These are phyloP conservation scores for Talaromyces sp. DNA, from an alignment of 2,329 filamentous ascomycete species.

Conservation along the genomic window DNA sequence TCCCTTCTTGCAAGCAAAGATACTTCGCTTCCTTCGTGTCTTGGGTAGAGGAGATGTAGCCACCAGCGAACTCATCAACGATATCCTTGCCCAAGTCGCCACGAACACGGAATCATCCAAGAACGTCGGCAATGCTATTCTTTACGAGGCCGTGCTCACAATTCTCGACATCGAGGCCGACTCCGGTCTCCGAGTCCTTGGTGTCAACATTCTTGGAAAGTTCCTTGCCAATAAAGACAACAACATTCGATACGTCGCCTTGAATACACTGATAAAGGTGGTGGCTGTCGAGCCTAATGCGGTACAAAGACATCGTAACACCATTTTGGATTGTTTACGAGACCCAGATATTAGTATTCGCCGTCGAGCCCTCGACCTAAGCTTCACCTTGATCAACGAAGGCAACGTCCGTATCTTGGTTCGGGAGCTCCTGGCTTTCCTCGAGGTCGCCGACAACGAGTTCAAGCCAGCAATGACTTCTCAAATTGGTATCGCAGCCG, in stretches of 20 bases:
- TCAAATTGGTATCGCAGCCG: slow-evolving; percentile 94
- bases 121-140: slow-evolving; percentile 96
- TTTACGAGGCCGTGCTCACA: slow-evolving; percentile 94
- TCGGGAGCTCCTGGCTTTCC: slow-evolving; percentile 84
- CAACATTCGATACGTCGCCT: slow-evolving; percentile 95
- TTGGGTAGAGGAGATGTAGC: slow-evolving; percentile 79
- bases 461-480: slow-evolving; percentile 99
- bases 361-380: slow-evolving; percentile 88
- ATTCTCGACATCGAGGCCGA: slow-evolving; percentile 98
- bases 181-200: slow-evolving; percentile 85
- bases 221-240: slow-evolving; percentile 98
- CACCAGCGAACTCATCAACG: slow-evolving; percentile 95
- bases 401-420: slow-evolving; percentile 91
- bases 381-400: slow-evolving; percentile 97
- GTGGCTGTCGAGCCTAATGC: slow-evolving; percentile 97
- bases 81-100: slow-evolving; percentile 93
- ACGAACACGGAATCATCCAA: slow-evolving; percentile 98
- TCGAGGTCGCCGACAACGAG: slow-evolving; percentile 95
- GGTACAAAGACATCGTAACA: slow-evolving; percentile 94
- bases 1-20: slow-evolving; percentile 95
- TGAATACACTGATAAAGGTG: slow-evolving; percentile 97
- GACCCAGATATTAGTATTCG: slow-evolving; percentile 98
- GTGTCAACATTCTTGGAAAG: slow-evolving; percentile 97
- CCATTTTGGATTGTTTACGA: slow-evolving; percentile 89
- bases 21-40: slow-evolving; percentile 78